phyloP scores from a whole-genome alignment of 2,329 filamentous ascomycete genomes.

The Nemania serpens region DNA sequence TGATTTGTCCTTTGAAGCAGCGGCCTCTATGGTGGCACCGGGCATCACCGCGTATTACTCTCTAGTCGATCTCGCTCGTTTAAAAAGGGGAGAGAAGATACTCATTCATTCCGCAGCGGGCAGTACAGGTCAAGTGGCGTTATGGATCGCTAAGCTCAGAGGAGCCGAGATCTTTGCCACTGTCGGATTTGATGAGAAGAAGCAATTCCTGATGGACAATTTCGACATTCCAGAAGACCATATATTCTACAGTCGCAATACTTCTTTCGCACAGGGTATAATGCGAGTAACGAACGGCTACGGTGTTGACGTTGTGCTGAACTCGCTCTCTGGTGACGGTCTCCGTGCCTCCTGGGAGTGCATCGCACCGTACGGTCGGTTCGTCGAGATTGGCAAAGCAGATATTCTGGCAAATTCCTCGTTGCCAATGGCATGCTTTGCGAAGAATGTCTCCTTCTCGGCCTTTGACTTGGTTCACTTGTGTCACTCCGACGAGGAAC shows the following conservation, averaged over 20 bases:
- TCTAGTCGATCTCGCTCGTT: conserved; percentile 35
- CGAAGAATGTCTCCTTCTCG: conserved; percentile 35
- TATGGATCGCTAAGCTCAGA: conserved; percentile 28
- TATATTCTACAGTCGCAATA: conserved; percentile 42
- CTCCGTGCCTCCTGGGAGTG: conserved; percentile 43
- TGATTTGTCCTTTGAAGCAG: conserved; percentile 22
- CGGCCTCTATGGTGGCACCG: conserved; percentile 23
- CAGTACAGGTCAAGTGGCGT: conserved; percentile 31
- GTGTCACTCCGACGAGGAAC: conserved; percentile 21
- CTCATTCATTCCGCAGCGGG: conserved; percentile 35
- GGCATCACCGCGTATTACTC: conserved; percentile 38
- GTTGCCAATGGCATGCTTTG: conserved; percentile 47
- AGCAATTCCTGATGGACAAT: conserved; percentile 37
- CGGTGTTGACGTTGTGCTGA: conserved; percentile 44
- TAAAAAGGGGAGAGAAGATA: conserved; percentile 34
- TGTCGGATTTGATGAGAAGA: conserved; percentile 41
- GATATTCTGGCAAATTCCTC: conserved; percentile 44
- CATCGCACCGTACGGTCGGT: conserved; percentile 43
- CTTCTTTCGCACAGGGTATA: conserved; percentile 39
- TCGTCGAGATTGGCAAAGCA: conserved; percentile 45
- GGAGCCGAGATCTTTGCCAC: conserved; percentile 42
- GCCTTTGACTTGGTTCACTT: conserved; percentile 34
- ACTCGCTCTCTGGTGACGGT: conserved; percentile 41
- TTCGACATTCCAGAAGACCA: conserved; percentile 41
- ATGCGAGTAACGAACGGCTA: conserved; percentile 37